A percentile compares a stretch with the other conserved stretches of the same genome.
Evolutionary conservation across 192 early-diverging fungal species (phyloP).

Genomic region (Cetraspora pellucida): DNA sequence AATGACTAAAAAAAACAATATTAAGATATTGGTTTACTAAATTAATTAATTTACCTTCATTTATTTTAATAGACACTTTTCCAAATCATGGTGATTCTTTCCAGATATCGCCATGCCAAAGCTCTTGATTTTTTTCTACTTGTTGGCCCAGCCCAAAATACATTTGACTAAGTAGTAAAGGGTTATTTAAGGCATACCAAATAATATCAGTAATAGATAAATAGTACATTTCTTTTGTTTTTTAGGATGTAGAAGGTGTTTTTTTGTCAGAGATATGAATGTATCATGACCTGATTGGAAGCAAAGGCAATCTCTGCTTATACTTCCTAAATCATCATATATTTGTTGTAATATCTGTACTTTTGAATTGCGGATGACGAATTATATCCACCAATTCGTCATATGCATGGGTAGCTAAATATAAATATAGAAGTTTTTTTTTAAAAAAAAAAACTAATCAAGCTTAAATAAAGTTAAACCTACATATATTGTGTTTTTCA

Average conservation of each 20-base stretch:
- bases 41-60: background rate
- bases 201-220: constrained; percentile 10
- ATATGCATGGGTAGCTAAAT: constrained; percentile 3
- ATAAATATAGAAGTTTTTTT: background rate
- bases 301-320: background rate
- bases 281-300: background rate
- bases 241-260: background rate
- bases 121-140: background rate
- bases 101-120: background rate
- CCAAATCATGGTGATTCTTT: background rate
- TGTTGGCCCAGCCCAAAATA: background rate
- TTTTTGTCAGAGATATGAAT: background rate
- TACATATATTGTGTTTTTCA: constrained; percentile 17
- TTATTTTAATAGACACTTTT: background rate
- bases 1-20: background rate
- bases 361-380: background rate
- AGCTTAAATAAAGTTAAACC: background rate
- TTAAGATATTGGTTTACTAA: background rate
- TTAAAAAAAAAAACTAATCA: background rate
- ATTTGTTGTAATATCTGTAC: background rate
- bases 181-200: background rate
- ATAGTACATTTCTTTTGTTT: background rate
- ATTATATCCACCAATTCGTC: background rate
- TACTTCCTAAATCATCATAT: background rate
- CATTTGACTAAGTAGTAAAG: background rate